phyloP scores from a whole-genome alignment of 2,329 filamentous ascomycete species.

The Exserohilum rostratum region DNA sequence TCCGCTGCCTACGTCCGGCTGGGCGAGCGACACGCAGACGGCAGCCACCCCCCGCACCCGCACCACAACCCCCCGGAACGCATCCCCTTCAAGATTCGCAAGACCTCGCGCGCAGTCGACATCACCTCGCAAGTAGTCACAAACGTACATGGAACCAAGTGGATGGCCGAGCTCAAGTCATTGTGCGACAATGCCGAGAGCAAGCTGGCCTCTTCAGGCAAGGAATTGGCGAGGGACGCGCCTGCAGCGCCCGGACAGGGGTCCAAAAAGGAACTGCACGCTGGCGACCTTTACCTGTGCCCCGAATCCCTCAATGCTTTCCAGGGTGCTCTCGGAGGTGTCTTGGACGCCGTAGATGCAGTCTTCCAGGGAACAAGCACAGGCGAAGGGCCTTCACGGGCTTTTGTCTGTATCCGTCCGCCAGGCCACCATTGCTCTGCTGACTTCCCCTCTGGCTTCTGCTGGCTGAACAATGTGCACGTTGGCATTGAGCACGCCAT shows the following conservation, averaged over 20 bases:
- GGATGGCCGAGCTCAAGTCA: slow-evolving; percentile 88
- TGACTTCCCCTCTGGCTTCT: slow-evolving; percentile 89
- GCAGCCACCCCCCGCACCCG: slow-evolving; percentile 70
- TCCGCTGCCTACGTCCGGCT: slow-evolving; percentile 90
- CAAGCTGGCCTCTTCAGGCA: slow-evolving; percentile 76
- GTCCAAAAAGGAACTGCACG: slow-evolving; percentile 73
- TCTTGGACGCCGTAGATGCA: slow-evolving; percentile 89
- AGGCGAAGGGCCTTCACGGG: slow-evolving; percentile 67
- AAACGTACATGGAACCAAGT: slow-evolving; percentile 86
- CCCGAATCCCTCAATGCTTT: slow-evolving; percentile 84
- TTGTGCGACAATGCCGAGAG: slow-evolving; percentile 84
- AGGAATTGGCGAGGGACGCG: slow-evolving; percentile 70
- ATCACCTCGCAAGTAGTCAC: slow-evolving; percentile 79
- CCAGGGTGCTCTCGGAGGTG: slow-evolving; percentile 87
- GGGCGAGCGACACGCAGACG: slow-evolving; percentile 77
- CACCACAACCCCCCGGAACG: slow-evolving; percentile 63
- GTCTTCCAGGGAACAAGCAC: slow-evolving; percentile 66
- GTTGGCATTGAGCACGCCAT: slow-evolving; percentile 93
- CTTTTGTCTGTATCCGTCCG: slow-evolving; percentile 90
- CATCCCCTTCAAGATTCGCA: slow-evolving; percentile 83
- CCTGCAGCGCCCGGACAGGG: slow-evolving; percentile 49
- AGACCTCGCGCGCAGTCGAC: slow-evolving; percentile 73
- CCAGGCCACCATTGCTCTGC: slow-evolving; percentile 96
- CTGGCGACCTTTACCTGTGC: slow-evolving; percentile 90
- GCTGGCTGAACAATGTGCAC: slow-evolving; percentile 98